Evolutionary conservation across 2,329 filamentous ascomycete species (phyloP), one percentile per base, ranked within the genome.

Genomic region (Cladorrhinum sp.): DNA sequence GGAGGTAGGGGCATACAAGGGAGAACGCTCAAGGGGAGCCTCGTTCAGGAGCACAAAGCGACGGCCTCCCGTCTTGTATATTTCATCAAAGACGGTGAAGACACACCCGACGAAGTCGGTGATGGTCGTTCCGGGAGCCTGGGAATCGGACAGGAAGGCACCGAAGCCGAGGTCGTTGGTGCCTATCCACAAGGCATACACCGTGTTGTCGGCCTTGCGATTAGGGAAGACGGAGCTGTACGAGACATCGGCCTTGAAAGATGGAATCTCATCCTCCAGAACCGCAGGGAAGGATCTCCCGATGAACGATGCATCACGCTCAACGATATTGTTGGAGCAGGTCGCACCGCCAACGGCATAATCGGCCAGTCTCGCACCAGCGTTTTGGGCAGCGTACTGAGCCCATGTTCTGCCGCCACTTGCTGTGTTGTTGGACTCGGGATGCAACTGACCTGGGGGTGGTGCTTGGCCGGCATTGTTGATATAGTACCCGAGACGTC

Each of bases 121-220:
- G 5, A 92, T 79, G 1, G 83, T 87, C 23, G 84, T 85, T 12
- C 81, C 82, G 0, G 76, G 67, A 3, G 80, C 73, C 70, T 91
- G 86, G 23, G 78, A 79, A 69, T 91, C 87, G 3, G 81, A 85
- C 29, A 93, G 72, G 69, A 92, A 88, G 8, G 82, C 87, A 55
- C 79, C 74, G 59, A 78, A 79, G 22, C 90, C 89, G 9, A 93
- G 77, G 68, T 95, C 90, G 70, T 93, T 93, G 23, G 89, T 92
- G 2, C 90, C 90, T 67, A 93, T 92, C 88, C 88, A 93, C 55
- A 93, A 81, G 1, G 85, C 81, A 68, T 92, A 93, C 2, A 91
- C 85, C 0, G 89, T 91, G 64, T 86, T 85, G 27, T 82, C 74
- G 1, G 80, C 67, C 1, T 77, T 79, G 50, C 79, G 73, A 64